phyloP scores from a whole-genome alignment of 1,284 basidiomycete species.

The Bondarzewia mesenterica region DNA sequence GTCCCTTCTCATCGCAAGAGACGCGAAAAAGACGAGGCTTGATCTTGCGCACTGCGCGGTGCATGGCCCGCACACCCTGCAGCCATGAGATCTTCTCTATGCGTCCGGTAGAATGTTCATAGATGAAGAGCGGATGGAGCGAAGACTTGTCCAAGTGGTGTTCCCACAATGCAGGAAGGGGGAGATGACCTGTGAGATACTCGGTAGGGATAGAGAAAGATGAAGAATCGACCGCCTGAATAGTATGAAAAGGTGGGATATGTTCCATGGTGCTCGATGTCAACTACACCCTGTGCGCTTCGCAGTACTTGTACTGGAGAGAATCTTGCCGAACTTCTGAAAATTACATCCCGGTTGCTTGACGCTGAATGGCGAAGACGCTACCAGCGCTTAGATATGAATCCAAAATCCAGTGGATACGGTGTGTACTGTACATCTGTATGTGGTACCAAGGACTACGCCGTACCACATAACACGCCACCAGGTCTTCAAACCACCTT shows the following conservation, averaged over 20 bases:
- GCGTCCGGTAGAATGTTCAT: background rate
- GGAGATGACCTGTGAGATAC: background rate
- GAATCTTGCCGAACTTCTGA: too few species aligned
- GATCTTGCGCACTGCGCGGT: background rate
- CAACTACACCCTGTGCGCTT: too few species aligned
- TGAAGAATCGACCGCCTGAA: background rate
- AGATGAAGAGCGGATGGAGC: background rate
- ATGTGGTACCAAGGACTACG: too few species aligned
- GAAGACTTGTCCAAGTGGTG: background rate
- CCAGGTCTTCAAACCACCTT: too few species aligned
- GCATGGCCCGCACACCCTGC: background rate
- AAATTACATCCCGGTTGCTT: too few species aligned
- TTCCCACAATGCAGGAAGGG: background rate
- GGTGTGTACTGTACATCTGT: too few species aligned
- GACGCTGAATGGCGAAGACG: too few species aligned
- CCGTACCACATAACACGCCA: too few species aligned
- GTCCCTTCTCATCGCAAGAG: background rate
- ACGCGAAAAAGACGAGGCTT: background rate
- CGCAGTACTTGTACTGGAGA: too few species aligned
- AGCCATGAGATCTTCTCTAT: background rate
- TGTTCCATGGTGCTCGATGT: too few species aligned
- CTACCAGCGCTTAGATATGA: too few species aligned
- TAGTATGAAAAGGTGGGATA: background rate
- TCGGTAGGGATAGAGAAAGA: background rate
- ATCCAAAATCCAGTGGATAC: too few species aligned